phyloP scores from a whole-genome alignment of 2,329 filamentous ascomycete species.

The Alternaria sp. region DNA sequence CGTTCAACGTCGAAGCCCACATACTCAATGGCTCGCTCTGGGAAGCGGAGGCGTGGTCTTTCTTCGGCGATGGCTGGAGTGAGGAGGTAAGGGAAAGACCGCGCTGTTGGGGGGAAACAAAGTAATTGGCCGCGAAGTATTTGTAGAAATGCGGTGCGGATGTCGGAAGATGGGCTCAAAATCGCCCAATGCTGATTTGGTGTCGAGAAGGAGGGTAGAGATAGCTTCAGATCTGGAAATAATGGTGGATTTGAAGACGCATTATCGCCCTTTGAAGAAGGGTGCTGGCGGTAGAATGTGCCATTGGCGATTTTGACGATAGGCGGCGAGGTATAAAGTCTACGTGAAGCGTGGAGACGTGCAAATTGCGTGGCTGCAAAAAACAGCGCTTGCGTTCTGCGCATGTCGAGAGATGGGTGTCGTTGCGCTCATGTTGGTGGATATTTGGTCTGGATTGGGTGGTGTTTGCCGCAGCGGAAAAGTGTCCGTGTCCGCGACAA shows the following conservation, averaged over 20 bases:
- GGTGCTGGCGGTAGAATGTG: constrained; percentile 82
- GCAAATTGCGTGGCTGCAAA: constrained; percentile 37
- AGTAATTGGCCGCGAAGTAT: constrained; percentile 77
- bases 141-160: constrained; percentile 83
- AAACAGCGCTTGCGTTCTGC: constrained; percentile 34
- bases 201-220: constrained; percentile 64
- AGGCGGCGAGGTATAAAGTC: constrained; percentile 29
- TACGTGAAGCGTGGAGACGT: constrained; percentile 22
- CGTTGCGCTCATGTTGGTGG: constrained; percentile 3
- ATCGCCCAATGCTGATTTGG: constrained; percentile 77
- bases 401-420: constrained; percentile 33
- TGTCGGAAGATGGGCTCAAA: constrained; percentile 77
- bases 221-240: constrained; percentile 74
- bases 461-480: constrained; percentile 28
- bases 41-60: constrained; percentile 61
- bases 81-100: constrained; percentile 79
- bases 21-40: constrained; percentile 77
- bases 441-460: constrained; percentile 13
- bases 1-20: constrained; percentile 86
- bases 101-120: constrained; percentile 74
- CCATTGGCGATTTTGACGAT: constrained; percentile 60
- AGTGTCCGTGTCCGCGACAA: constrained; percentile 26
- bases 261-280: constrained; percentile 51
- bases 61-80: constrained; percentile 63
- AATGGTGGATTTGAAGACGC: constrained; percentile 70